Evolutionary conservation across 768 basidiomycete genomes (phyloP), one percentile per base, ranked within the genome.

Genomic region (Tephrocybe sp.): DNA sequence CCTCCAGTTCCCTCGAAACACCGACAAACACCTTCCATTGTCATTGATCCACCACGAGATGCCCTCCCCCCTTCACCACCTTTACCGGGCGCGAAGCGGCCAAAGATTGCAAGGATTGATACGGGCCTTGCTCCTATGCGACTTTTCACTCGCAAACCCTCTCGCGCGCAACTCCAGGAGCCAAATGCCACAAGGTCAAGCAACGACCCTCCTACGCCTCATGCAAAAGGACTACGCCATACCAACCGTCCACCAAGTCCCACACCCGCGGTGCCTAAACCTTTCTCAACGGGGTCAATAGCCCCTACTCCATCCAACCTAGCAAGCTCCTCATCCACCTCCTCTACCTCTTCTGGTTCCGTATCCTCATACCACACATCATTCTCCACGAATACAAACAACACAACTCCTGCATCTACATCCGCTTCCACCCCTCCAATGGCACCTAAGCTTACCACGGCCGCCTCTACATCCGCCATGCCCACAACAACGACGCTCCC

Each of bases 121-220:
- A 53, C 46, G 2, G 36, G 41, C 21, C 40, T 49, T 14, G 50
- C 47, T 14, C 32, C 51, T 23, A 39, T 40, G 21, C 49, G 53
- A 18, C 23, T 49, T 17, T 48, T 58, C 32, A 45, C 41, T 25
- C 51, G 56, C 8, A 57, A 51, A 39, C 15, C 52, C 6, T 54
- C 56, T 18, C 52, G 53, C 18, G 26, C 38, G 10, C 44, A 50
- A 10, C 26, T 57, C 2, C 38, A 47, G 26, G 48, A 50, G n/a
- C 23, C 12, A 15, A 33, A 20, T 33, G 3, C 8, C 4, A 20
- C 45, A 33, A 42, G 37, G 23, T 40, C 18, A n/a, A 14, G 18
- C 9, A 44, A 51, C 26, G 40, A 52, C 47, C 36, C 47, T 1
- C 47, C 32, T 0, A 54, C 50, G 4, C 53, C 50, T 12, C 30